These are phyloP conservation scores for Gillenia trifoliata DNA, from an alignment of 306 rosid genomes.

Conservation along the genomic window DNA sequence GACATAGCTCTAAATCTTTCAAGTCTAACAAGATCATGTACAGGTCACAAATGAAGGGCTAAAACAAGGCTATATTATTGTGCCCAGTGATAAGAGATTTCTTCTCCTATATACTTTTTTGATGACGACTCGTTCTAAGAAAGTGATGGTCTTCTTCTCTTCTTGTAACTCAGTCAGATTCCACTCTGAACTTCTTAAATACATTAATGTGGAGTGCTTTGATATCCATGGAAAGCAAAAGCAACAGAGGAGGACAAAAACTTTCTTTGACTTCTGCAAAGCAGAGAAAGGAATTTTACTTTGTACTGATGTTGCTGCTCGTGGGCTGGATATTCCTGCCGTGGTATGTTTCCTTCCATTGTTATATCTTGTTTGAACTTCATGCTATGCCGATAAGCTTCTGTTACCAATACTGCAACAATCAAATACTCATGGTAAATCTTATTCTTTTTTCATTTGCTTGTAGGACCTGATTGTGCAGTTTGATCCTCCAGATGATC, in stretches of 20 bases:
- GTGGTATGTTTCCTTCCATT: conserved; percentile 40
- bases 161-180: conserved; percentile 90
- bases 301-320: conserved; percentile 98
- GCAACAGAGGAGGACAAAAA: conserved; percentile 72
- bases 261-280: conserved; percentile 69
- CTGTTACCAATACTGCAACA: neutral
- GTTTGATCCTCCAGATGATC: conserved; percentile 97
- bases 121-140: conserved; percentile 59
- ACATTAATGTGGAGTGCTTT: conserved; percentile 57
- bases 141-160: conserved; percentile 97
- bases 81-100: conserved; percentile 75
- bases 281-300: conserved; percentile 90
- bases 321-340: conserved; percentile 86
- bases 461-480: conserved; percentile 98
- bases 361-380: no score
- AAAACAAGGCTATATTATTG: conserved; percentile 89
- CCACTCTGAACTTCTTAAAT: conserved; percentile 78
- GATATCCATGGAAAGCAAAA: conserved; percentile 95
- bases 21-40: conserved; percentile 22
- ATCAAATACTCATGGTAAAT: neutral
- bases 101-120: conserved; percentile 79
- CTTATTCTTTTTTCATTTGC: conserved; percentile 1
- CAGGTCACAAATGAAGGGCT: conserved; percentile 95
- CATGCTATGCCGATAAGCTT: neutral
- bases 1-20: neutral